phyloP scores from a whole-genome alignment of 1,139 yeast genomes.

The Dujonia santamariae region DNA sequence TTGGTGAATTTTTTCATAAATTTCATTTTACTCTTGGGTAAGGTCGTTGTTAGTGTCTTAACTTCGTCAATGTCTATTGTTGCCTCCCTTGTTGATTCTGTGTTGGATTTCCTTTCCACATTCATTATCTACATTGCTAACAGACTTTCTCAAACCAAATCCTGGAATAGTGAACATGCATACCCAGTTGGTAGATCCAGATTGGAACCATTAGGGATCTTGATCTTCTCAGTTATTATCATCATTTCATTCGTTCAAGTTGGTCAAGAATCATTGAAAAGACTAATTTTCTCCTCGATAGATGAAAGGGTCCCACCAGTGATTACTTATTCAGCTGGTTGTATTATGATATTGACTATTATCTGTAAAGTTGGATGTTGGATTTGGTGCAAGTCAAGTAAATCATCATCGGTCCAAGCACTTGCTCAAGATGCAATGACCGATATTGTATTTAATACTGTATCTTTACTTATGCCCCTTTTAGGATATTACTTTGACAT shows the following conservation, averaged over 20 bases:
- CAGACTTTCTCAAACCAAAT: constrained; percentile 52
- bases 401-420: constrained; percentile 71
- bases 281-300: constrained; percentile 27
- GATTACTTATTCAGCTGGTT: constrained; percentile 52
- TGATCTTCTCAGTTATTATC: constrained; percentile 69
- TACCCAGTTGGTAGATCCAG: constrained; percentile 73
- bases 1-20: constrained; percentile 63
- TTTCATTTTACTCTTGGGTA: constrained; percentile 58
- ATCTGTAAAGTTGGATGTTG: constrained; percentile 59
- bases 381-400: constrained; percentile 61
- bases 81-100: constrained; percentile 76
- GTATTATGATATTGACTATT: constrained; percentile 64
- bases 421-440: constrained; percentile 81
- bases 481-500: constrained; percentile 47
- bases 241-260: constrained; percentile 73
- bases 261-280: constrained; percentile 56
- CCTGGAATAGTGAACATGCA: constrained; percentile 44
- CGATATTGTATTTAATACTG: constrained; percentile 67
- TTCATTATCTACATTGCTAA: constrained; percentile 67
- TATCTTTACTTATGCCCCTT: constrained; percentile 69
- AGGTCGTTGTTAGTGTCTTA: constrained; percentile 56
- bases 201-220: constrained; percentile 75
- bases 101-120: constrained; percentile 72
- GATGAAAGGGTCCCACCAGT: constrained; percentile 36
- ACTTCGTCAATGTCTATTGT: constrained; percentile 72